Evolutionary conservation across 2,329 filamentous ascomycete genomes (phyloP).

Genomic region (Nigrospora sphaerica): DNA sequence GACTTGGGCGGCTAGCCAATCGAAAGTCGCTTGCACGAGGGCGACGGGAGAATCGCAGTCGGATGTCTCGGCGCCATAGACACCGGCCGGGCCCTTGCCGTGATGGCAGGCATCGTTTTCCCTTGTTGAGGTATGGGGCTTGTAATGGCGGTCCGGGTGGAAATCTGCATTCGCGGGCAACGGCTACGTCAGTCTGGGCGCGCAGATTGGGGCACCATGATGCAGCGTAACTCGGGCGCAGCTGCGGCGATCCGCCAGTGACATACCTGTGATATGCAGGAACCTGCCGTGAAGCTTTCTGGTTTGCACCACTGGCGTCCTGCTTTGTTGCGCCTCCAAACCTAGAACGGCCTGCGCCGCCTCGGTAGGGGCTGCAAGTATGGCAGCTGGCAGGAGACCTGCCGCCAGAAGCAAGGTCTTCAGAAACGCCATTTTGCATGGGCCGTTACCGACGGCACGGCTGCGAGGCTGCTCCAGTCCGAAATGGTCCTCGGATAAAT

Average conservation of each 20-base stretch:
- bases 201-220: background rate
- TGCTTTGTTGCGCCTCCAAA: conserved; percentile 11
- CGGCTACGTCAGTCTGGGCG: conserved; percentile 7
- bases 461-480: no score
- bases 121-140: conserved; percentile 65
- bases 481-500: no score
- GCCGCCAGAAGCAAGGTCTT: conserved; percentile 11
- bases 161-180: conserved; percentile 54
- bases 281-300: conserved; percentile 61
- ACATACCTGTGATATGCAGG: conserved; percentile 78
- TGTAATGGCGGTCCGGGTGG: conserved; percentile 86
- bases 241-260: background rate
- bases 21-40: conserved; percentile 81
- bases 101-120: conserved; percentile 70
- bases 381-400: conserved; percentile 17
- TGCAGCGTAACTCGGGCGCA: background rate
- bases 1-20: conserved; percentile 76
- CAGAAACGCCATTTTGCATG: conserved; percentile 11
- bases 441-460: no score
- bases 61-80: conserved; percentile 77
- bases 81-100: conserved; percentile 67
- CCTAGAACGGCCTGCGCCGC: conserved; percentile 13
- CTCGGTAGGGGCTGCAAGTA: conserved; percentile 13
- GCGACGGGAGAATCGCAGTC: conserved; percentile 81
- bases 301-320: conserved; percentile 9